phyloP scores from a whole-genome alignment of 306 rosid species.

The Rosa lucieae region DNA sequence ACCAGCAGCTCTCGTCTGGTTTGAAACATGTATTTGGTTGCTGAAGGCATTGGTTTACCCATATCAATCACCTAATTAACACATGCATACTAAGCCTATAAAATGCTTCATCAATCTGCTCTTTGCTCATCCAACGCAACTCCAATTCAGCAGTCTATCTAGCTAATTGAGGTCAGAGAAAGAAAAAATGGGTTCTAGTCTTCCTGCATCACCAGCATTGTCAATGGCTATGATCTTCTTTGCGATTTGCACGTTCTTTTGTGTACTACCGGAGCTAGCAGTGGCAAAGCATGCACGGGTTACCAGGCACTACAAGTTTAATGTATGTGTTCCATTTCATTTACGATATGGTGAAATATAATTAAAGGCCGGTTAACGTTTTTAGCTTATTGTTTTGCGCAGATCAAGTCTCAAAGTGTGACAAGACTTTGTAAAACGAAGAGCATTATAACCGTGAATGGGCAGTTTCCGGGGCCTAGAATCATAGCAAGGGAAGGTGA shows the following conservation, averaged over 20 bases:
- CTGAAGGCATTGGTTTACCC: slow-evolving; percentile 31
- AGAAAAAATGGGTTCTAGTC: slow-evolving; percentile 33
- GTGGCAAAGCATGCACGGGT: slow-evolving; percentile 48
- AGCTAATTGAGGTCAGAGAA: neutral
- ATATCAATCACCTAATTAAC: slow-evolving; percentile 62
- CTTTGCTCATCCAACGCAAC: slow-evolving; percentile 40
- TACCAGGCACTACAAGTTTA: slow-evolving; percentile 68
- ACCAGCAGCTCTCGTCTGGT: slow-evolving; percentile 36
- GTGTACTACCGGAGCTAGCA: slow-evolving; percentile 35
- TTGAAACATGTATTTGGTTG: slow-evolving; percentile 29
- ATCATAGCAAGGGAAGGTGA: slow-evolving; percentile 84
- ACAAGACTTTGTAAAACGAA: slow-evolving; percentile 74
- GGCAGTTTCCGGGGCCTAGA: slow-evolving; percentile 62
- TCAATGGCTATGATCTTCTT: slow-evolving; percentile 21
- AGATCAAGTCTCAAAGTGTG: slow-evolving; percentile 58
- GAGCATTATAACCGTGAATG: slow-evolving; percentile 68
- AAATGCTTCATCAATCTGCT: slow-evolving; percentile 9
- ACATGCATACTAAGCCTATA: slow-evolving; percentile 24
- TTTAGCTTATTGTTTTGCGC: neutral
- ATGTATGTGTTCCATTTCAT: slow-evolving; percentile 37
- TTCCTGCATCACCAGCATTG: slow-evolving; percentile 23
- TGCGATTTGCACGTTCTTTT: slow-evolving; percentile 32
- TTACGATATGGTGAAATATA: neutral
- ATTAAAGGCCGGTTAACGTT: neutral
- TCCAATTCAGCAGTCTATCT: neutral